Evolutionary conservation across 2,329 filamentous ascomycete genomes (phyloP).

Genomic region (Pseudocercospora fijiensis): DNA sequence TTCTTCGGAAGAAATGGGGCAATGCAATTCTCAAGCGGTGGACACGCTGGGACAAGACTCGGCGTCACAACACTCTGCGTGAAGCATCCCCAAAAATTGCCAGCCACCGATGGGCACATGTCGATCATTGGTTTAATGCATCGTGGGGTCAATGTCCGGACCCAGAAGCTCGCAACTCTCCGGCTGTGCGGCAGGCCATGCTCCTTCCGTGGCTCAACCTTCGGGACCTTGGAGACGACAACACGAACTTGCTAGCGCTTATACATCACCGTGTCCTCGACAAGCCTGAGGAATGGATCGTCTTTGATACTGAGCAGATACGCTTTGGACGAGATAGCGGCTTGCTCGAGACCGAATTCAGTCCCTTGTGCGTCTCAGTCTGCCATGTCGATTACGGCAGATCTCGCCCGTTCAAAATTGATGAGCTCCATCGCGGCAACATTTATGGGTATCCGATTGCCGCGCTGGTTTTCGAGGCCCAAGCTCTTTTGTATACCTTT

Average conservation of each 20-base stretch:
- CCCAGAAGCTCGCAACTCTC: neutral
- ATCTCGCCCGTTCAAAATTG: neutral
- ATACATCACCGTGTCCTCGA: neutral
- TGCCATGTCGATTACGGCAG: neutral
- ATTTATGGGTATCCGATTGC: slow-evolving; percentile 10
- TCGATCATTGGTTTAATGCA: neutral
- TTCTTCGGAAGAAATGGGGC: neutral
- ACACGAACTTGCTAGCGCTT: neutral
- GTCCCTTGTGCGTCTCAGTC: neutral
- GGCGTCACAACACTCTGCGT: neutral
- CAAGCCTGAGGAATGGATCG: neutral
- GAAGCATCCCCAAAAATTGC: neutral
- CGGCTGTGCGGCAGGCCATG: neutral
- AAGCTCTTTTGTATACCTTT: slow-evolving; percentile 7
- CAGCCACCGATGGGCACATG: neutral
- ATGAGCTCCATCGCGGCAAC: slow-evolving; percentile 7
- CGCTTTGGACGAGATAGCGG: slow-evolving; percentile 1
- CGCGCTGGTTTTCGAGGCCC: slow-evolving; percentile 10
- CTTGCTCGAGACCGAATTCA: slow-evolving; percentile 3
- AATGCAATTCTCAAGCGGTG: neutral
- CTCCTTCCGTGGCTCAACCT: slow-evolving; percentile 1
- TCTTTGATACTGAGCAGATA: neutral
- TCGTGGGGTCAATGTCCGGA: neutral
- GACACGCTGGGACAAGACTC: neutral
- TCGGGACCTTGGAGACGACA: neutral